These are phyloP conservation scores for Penicillium thymicola DNA, from an alignment of 2,329 filamentous ascomycete genomes.

Conservation along the genomic window DNA sequence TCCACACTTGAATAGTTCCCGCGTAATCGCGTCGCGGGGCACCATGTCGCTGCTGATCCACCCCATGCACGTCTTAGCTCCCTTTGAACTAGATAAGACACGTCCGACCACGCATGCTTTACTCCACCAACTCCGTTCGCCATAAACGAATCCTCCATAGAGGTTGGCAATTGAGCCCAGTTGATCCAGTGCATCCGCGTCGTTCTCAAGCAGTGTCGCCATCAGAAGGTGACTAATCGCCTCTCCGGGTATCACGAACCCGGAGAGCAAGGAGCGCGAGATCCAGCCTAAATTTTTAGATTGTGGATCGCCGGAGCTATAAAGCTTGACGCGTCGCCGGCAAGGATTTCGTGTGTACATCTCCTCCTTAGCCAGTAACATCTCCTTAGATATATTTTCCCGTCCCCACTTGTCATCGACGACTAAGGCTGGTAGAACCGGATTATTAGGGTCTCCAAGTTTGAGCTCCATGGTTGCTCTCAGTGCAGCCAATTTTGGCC, in stretches of 20 bases:
- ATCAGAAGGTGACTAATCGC: conserved; percentile 55
- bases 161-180: conserved; percentile 53
- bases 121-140: conserved; percentile 54
- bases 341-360: conserved; percentile 32
- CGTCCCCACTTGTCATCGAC: conserved; percentile 12
- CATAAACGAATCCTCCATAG: conserved; percentile 54
- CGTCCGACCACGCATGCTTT: conserved; percentile 54
- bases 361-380: conserved; percentile 20
- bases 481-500: conserved; percentile 46
- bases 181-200: conserved; percentile 45
- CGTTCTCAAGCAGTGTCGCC: conserved; percentile 55
- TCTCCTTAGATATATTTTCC: conserved; percentile 8
- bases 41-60: conserved; percentile 49
- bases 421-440: conserved; percentile 8
- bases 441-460: conserved; percentile 24
- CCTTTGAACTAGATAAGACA: conserved; percentile 48
- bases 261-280: conserved; percentile 54
- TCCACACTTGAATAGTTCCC: conserved; percentile 36
- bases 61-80: conserved; percentile 52
- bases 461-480: conserved; percentile 38
- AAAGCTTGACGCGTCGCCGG: conserved; percentile 30
- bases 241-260: conserved; percentile 54
- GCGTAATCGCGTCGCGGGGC: conserved; percentile 35
- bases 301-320: conserved; percentile 15
- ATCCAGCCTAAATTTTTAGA: conserved; percentile 51